Conservation (phyloP, 164 flowering plant species). For the Nymphaea thermarum region DNA sequence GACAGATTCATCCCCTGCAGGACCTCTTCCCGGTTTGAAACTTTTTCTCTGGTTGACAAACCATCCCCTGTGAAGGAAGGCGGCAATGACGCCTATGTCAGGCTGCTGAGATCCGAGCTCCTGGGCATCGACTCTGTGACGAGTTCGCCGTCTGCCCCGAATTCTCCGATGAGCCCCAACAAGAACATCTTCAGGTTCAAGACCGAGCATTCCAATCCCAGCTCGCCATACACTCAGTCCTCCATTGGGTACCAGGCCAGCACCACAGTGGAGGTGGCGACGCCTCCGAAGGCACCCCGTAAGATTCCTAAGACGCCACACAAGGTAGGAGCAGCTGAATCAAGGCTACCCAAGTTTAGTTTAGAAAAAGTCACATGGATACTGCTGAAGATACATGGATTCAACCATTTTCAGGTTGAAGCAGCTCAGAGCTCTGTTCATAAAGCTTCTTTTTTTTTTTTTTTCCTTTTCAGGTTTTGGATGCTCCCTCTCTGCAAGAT, state of each 20-base stretch:
- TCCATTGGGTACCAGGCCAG: slow-evolving; percentile 41
- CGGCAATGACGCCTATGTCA: slow-evolving; percentile 62
- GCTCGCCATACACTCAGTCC: slow-evolving; percentile 66
- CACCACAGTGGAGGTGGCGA: slow-evolving; percentile 32
- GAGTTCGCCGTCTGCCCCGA: slow-evolving; percentile 63
- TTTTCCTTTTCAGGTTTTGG: slow-evolving; percentile 58
- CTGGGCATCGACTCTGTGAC: slow-evolving; percentile 74
- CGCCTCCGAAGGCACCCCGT: slow-evolving; percentile 80
- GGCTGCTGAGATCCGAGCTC: slow-evolving; percentile 68
- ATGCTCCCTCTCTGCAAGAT: slow-evolving; percentile 97
- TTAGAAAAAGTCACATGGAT: too few species aligned
- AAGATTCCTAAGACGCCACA: slow-evolving; percentile 94
- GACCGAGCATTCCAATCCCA: slow-evolving; percentile 62
- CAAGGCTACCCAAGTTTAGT: background rate
- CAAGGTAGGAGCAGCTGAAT: slow-evolving; percentile 35
- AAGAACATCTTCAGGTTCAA: slow-evolving; percentile 85
- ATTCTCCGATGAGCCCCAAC: slow-evolving; percentile 71
- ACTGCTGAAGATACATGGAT: too few species aligned
- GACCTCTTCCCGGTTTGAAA: slow-evolving; percentile 84
- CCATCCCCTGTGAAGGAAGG: slow-evolving; percentile 78
- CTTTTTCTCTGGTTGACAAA: slow-evolving; percentile 69
- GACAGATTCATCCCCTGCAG: slow-evolving; percentile 96
- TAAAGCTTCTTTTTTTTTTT: too few species aligned
- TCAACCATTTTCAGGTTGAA: too few species aligned
- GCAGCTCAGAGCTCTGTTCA: too few species aligned